Evolutionary conservation across 176 grass and related monocot species (phyloP).

Genomic region (Olyra latifolia): DNA sequence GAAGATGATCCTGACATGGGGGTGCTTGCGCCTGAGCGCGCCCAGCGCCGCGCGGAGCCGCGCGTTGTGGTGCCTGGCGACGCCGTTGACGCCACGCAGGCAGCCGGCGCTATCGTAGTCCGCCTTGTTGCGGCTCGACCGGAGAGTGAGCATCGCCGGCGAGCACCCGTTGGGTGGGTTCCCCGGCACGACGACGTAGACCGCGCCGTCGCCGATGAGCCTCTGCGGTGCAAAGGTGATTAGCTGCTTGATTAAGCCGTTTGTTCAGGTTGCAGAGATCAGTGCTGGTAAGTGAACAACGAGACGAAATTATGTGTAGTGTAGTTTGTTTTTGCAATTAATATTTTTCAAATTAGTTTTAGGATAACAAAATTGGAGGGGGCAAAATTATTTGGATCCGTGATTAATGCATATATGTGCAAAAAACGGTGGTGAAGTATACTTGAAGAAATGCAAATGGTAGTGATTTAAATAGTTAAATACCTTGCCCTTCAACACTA

Average conservation of each 20-base stretch:
- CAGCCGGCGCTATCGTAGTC: slow-evolving; percentile 14
- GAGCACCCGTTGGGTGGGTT: slow-evolving; percentile 36
- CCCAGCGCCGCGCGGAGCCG: not conserved
- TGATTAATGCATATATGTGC: no score
- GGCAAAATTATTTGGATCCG: no score
- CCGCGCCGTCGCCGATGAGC: slow-evolving; percentile 1
- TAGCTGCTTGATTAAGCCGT: not conserved
- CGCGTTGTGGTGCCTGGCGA: slow-evolving; percentile 6
- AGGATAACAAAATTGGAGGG: no score
- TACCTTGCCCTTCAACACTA: no score
- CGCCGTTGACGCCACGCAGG: slow-evolving; percentile 21
- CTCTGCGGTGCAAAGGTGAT: not conserved
- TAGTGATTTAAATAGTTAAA: no score
- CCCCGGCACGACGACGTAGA: slow-evolving; percentile 26
- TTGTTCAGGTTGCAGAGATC: not conserved
- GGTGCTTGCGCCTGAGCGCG: not conserved
- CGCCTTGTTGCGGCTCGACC: not conserved
- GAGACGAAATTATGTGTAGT: not conserved
- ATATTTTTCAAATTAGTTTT: no score
- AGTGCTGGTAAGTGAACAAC: not conserved
- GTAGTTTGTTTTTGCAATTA: not conserved
- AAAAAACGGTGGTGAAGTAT: no score
- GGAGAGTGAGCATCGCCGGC: not conserved
- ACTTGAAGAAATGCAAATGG: no score
- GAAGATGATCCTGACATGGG: slow-evolving; percentile 14